These are phyloP conservation scores for Blyttiomyces sp. DNA, from an alignment of 371 early-diverging fungal genomes.

Conservation along the genomic window DNA sequence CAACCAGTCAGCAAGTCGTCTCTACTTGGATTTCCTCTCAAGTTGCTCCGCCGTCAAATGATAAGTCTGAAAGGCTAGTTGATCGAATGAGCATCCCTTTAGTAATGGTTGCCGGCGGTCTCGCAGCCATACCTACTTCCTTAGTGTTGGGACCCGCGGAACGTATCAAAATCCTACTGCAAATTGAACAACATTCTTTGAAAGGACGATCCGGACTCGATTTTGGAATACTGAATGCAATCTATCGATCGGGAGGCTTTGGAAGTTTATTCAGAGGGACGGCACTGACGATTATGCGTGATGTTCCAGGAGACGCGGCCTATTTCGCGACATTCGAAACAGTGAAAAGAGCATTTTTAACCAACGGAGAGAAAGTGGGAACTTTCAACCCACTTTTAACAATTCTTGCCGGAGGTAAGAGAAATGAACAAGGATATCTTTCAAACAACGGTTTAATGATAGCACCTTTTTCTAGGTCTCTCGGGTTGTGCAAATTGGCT, in stretches of 20 bases:
- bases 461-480: constrained; percentile 45
- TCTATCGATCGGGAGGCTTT: constrained; percentile 14
- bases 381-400: constrained; percentile 68
- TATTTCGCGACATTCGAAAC: constrained; percentile 74
- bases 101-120: constrained; percentile 25
- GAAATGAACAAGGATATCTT: constrained; percentile 36
- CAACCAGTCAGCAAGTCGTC: not conserved
- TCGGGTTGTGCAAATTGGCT: constrained; percentile 80
- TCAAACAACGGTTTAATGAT: not conserved
- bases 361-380: constrained; percentile 44
- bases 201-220: no score
- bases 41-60: not conserved
- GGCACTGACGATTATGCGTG: constrained; percentile 53
- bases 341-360: no score
- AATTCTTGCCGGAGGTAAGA: constrained; percentile 86
- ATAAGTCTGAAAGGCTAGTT: constrained; percentile 1
- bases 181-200: constrained; percentile 13
- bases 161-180: constrained; percentile 43
- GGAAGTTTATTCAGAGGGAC: constrained; percentile 38
- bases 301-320: constrained; percentile 88
- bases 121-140: constrained; percentile 40
- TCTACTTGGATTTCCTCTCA: not conserved
- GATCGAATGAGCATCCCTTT: constrained; percentile 20
- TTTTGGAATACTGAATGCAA: not conserved
- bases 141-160: constrained; percentile 43